Evolutionary conservation across 768 basidiomycete genomes (phyloP).

Genomic region (Termitomyces sp.): DNA sequence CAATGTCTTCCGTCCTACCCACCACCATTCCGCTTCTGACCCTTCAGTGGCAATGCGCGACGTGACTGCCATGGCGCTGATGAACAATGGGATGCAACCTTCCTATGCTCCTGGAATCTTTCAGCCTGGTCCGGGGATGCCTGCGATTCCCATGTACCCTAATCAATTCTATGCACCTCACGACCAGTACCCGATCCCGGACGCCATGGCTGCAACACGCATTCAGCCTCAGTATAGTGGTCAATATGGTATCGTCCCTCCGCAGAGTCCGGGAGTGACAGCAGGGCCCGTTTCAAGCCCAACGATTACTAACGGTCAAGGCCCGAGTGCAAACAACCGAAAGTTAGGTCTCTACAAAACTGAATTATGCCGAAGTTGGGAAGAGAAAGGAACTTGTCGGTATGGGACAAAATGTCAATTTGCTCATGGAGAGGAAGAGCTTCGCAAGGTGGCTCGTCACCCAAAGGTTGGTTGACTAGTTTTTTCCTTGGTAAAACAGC

Average conservation of each 20-base stretch:
- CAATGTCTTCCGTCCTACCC: slow-evolving; percentile 63
- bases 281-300: slow-evolving; percentile 37
- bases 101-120: slow-evolving; percentile 58
- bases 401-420: slow-evolving; percentile 91
- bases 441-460: slow-evolving; percentile 78
- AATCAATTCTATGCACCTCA: slow-evolving; percentile 64
- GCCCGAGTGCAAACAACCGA: slow-evolving; percentile 87
- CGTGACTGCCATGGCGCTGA: slow-evolving; percentile 56
- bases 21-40: slow-evolving; percentile 82
- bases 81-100: slow-evolving; percentile 46
- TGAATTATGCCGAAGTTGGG: slow-evolving; percentile 86
- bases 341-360: slow-evolving; percentile 91
- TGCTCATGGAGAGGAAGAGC: slow-evolving; percentile 87
- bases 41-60: slow-evolving; percentile 72
- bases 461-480: slow-evolving; percentile 59
- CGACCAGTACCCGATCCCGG: slow-evolving; percentile 46
- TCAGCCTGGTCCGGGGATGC: slow-evolving; percentile 41
- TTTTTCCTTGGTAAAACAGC: slow-evolving; percentile 10
- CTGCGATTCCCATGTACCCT: slow-evolving; percentile 55
- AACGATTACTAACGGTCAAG: slow-evolving; percentile 39
- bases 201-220: slow-evolving; percentile 49
- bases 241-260: slow-evolving; percentile 34
- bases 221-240: slow-evolving; percentile 61
- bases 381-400: slow-evolving; percentile 82
- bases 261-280: slow-evolving; percentile 20